Evolutionary conservation across 2,329 filamentous ascomycete genomes (phyloP).

Genomic region (Rosellinia necatrix): DNA sequence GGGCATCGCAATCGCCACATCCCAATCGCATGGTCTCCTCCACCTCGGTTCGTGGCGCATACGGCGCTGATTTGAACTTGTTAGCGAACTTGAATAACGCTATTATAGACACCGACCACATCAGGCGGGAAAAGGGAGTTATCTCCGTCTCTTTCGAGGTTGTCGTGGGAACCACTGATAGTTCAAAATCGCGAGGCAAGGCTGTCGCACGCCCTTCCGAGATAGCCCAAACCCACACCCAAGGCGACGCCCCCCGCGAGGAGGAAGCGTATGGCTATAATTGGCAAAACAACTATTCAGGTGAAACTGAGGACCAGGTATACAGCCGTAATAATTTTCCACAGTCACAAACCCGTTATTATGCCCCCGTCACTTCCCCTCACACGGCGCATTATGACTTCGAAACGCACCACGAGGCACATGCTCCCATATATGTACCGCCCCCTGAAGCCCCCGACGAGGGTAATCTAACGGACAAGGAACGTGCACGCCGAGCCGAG

Average conservation of each 20-base stretch:
- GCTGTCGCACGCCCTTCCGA: slow-evolving; percentile 32
- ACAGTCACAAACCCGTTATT: slow-evolving; percentile 34
- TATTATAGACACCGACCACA: slow-evolving; percentile 84
- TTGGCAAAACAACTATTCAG: slow-evolving; percentile 41
- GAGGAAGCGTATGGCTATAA: slow-evolving; percentile 35
- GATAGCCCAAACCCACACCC: slow-evolving; percentile 30
- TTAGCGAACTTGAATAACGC: slow-evolving; percentile 64
- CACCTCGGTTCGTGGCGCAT: slow-evolving; percentile 38
- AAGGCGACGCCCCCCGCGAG: slow-evolving; percentile 23
- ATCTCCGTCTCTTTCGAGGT: slow-evolving; percentile 85
- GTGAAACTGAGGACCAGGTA: slow-evolving; percentile 34
- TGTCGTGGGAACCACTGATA: slow-evolving; percentile 84
- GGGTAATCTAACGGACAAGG: slow-evolving; percentile 76
- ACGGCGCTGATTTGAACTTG: slow-evolving; percentile 49
- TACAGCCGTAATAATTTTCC: slow-evolving; percentile 27
- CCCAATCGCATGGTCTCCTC: slow-evolving; percentile 46
- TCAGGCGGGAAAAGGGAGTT: slow-evolving; percentile 90
- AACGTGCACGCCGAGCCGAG: slow-evolving; percentile 77
- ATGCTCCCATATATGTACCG: slow-evolving; percentile 58
- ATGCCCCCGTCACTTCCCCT: slow-evolving; percentile 34
- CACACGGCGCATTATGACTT: slow-evolving; percentile 43
- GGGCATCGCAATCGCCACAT: slow-evolving; percentile 47
- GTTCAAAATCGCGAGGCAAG: slow-evolving; percentile 43
- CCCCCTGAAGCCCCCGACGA: slow-evolving; percentile 65
- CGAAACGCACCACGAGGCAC: slow-evolving; percentile 39